Conservation (phyloP, 225 moss, liverwort and hornwort species). For the Marchantia paleacea region DNA sequence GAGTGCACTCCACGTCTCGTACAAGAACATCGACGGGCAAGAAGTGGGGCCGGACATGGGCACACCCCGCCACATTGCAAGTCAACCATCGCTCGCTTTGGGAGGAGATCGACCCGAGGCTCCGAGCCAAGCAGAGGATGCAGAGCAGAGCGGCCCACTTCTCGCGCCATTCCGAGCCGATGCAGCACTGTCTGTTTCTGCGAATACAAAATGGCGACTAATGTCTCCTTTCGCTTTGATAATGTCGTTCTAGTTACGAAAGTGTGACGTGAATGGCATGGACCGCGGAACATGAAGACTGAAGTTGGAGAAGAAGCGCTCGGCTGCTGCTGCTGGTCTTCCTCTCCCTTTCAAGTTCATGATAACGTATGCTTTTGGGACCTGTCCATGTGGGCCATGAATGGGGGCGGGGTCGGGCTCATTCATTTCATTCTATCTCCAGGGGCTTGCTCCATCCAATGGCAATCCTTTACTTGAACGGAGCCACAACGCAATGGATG, state of each 20-base stretch:
- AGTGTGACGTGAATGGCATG: slow-evolving; percentile 5
- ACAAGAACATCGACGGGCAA: too few species aligned
- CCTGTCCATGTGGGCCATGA: not conserved
- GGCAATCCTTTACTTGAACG: not conserved
- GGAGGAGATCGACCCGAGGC: not conserved
- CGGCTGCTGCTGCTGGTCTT: too few species aligned
- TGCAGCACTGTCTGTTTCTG: not conserved
- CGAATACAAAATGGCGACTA: not conserved
- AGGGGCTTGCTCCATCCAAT: not conserved
- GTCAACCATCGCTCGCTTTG: not conserved
- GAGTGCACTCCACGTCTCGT: too few species aligned
- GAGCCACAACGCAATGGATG: not conserved
- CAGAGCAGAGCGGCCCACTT: not conserved
- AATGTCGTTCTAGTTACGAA: not conserved
- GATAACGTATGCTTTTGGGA: not conserved
- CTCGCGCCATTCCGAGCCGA: not conserved
- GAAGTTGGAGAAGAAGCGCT: not conserved
- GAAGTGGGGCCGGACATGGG: not conserved
- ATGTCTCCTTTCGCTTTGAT: not conserved
- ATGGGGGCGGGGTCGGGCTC: not conserved
- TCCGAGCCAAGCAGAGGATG: not conserved
- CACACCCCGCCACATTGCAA: too few species aligned
- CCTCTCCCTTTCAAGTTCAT: not conserved
- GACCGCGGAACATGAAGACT: not conserved
- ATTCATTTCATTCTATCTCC: not conserved